Conservation (phyloP, 139 green algal genomes). For the Auxenochlorella pyrenoidosa region DNA sequence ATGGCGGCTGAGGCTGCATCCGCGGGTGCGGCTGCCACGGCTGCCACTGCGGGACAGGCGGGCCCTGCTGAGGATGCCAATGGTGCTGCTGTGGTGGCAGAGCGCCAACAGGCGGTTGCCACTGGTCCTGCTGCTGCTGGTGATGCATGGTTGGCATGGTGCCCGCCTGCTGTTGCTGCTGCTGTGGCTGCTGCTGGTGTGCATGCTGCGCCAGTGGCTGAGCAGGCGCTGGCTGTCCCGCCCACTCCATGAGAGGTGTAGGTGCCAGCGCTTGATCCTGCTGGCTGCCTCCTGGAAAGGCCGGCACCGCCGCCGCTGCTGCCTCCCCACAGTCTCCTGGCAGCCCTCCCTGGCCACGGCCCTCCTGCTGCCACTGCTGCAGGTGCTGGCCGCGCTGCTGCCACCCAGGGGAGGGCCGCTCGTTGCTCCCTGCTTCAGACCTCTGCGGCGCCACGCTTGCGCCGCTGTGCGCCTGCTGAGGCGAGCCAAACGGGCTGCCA, state of each 20-base stretch:
- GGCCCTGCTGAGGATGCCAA: neutral
- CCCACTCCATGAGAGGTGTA: constrained; percentile 9
- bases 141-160: neutral
- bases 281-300: neutral
- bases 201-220: neutral
- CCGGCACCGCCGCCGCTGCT: neutral
- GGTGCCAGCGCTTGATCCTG: neutral
- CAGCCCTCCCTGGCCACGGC: neutral
- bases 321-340: neutral
- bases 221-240: neutral
- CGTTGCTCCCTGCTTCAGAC: neutral
- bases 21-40: neutral
- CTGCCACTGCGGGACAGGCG: no score
- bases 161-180: neutral
- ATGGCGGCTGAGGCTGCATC: neutral
- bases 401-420: neutral
- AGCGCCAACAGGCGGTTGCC: neutral
- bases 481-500: neutral
- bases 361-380: neutral
- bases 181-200: neutral
- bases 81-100: neutral
- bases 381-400: neutral
- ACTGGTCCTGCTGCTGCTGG: neutral
- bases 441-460: neutral
- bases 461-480: neutral